Conservation (phyloP, 176 grass and related monocot genomes). For the Coix lacrymajobi region DNA sequence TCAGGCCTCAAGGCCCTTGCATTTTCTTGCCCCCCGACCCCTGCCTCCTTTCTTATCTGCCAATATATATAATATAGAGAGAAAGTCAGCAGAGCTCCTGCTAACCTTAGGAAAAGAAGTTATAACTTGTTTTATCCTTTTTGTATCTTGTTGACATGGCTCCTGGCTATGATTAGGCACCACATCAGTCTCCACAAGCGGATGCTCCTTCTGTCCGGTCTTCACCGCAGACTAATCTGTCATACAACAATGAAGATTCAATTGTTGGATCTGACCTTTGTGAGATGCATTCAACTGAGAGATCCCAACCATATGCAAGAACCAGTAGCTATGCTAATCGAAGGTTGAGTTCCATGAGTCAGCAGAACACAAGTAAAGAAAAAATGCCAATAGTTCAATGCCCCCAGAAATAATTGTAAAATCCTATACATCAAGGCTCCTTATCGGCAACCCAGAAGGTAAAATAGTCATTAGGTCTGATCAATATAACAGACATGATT, state of each 20-base stretch:
- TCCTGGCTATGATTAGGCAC: constrained; percentile 20
- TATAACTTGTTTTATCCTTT: not conserved
- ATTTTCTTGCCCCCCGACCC: not conserved
- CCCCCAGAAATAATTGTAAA: constrained; percentile 27
- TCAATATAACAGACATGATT: constrained; percentile 72
- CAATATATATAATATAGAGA: not conserved
- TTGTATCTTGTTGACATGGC: not conserved
- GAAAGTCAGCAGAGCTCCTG: not conserved
- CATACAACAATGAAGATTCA: constrained; percentile 19
- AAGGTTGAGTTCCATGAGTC: constrained; percentile 8
- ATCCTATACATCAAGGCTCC: constrained; percentile 48
- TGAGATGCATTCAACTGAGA: constrained; percentile 28
- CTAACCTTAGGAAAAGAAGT: not conserved
- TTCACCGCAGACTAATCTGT: constrained; percentile 21
- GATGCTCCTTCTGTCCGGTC: constrained; percentile 24
- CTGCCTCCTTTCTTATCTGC: too few species aligned
- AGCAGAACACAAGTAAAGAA: constrained; percentile 27
- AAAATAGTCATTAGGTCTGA: constrained; percentile 56
- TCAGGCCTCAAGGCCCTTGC: not conserved
- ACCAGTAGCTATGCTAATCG: constrained; percentile 10
- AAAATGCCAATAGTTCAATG: not conserved
- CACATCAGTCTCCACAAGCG: constrained; percentile 13
- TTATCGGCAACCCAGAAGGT: constrained; percentile 28
- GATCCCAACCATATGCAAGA: constrained; percentile 18
- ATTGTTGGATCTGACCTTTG: constrained; percentile 29